A percentile compares a stretch with the other conserved stretches of the same genome.
Conservation (phyloP, 2,329 filamentous ascomycete genomes). For the Westerdykella ornata region DNA sequence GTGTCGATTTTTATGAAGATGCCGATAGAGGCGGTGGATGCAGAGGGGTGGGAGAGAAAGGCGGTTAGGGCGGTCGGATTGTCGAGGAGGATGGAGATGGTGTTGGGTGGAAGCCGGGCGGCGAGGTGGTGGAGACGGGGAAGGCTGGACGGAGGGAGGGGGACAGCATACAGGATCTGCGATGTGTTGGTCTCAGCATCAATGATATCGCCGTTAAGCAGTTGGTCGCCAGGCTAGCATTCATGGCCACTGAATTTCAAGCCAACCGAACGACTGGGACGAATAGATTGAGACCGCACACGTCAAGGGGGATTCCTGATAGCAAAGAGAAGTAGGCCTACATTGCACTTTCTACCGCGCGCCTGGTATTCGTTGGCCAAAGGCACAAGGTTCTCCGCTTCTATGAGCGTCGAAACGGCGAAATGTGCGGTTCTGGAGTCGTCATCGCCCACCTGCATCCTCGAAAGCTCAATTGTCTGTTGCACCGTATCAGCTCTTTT, state of each 20-base stretch:
- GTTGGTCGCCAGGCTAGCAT: not conserved
- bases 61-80: constrained; percentile 48
- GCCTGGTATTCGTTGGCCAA: constrained; percentile 54
- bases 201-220: not conserved
- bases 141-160: constrained; percentile 56
- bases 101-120: constrained; percentile 46
- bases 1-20: constrained; percentile 71
- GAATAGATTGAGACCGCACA: too few species aligned
- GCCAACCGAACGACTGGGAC: too few species aligned
- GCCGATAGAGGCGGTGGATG: constrained; percentile 34
- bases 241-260: not conserved
- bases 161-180: constrained; percentile 65
- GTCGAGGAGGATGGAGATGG: constrained; percentile 63
- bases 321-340: constrained; percentile 32
- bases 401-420: constrained; percentile 66
- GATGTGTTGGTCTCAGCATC: not conserved
- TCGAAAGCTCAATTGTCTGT: constrained; percentile 60
- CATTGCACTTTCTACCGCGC: constrained; percentile 52
- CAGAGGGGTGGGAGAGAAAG: constrained; percentile 24
- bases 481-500: not conserved
- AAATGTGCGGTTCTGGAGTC: constrained; percentile 51
- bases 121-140: constrained; percentile 54
- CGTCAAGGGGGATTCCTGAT: too few species aligned
- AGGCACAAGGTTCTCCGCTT: constrained; percentile 61
- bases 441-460: constrained; percentile 58